Conservation (phyloP, 345 rosid genomes). For the Nasturtium officinale region DNA sequence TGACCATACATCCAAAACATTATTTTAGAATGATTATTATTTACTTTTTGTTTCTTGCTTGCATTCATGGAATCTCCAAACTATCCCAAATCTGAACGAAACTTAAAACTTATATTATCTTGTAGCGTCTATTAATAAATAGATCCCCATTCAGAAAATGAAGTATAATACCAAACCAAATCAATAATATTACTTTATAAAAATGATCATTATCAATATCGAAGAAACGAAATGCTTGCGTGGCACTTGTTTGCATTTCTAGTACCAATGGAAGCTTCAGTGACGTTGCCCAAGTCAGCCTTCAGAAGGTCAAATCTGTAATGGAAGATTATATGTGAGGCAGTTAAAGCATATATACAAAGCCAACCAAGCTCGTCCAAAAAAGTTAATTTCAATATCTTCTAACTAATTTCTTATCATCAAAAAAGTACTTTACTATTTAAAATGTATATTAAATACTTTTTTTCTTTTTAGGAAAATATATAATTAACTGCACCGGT, state of each 20-base stretch:
- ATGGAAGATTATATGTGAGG: conserved; percentile 20
- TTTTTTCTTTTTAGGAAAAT: not conserved
- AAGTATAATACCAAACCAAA: not conserved
- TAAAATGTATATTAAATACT: conserved; percentile 13
- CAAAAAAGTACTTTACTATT: not conserved
- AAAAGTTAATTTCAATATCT: conserved; percentile 20
- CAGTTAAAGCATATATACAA: conserved; percentile 27
- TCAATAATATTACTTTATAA: not conserved
- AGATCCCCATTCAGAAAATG: not conserved
- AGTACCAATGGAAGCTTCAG: not conserved
- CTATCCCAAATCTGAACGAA: too few relatives aligned
- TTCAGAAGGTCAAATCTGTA: conserved; percentile 24
- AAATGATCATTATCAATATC: not conserved
- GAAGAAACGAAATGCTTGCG: not conserved
- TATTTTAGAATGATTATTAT: not conserved
- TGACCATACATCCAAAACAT: conserved; percentile 29
- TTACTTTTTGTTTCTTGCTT: not conserved
- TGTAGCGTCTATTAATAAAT: not conserved
- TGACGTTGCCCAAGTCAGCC: conserved; percentile 17
- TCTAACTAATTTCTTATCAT: conserved; percentile 27
- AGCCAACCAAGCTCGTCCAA: conserved; percentile 37
- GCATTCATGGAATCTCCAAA: not conserved
- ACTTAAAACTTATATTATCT: too few relatives aligned
- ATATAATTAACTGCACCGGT: conserved; percentile 20
- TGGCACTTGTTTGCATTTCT: not conserved